phyloP scores from a whole-genome alignment of 2,329 filamentous ascomycete species.

The Colletotrichum sp. region DNA sequence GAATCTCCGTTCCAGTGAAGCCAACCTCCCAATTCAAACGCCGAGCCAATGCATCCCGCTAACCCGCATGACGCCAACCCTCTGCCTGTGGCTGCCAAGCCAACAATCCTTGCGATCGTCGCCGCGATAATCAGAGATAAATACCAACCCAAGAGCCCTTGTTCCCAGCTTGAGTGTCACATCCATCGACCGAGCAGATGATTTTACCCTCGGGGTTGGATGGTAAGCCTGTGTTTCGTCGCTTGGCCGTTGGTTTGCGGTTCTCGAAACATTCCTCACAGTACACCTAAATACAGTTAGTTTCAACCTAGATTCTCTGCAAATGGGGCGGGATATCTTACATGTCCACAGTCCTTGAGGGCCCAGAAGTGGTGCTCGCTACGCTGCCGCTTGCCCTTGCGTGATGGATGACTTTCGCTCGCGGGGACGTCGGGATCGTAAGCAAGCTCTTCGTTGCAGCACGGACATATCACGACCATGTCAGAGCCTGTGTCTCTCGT shows the following conservation, averaged over 20 bases:
- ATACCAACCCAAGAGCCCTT: slow-evolving; percentile 69
- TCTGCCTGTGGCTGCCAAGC: slow-evolving; percentile 42
- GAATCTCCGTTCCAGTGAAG: slow-evolving; percentile 2
- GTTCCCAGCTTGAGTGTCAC: slow-evolving; percentile 54
- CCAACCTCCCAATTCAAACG: slow-evolving; percentile 12
- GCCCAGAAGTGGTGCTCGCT: slow-evolving; percentile 91
- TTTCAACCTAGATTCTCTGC: slow-evolving; percentile 32
- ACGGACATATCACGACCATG: slow-evolving; percentile 80
- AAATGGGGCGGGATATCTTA: slow-evolving; percentile 46
- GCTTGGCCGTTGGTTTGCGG: slow-evolving; percentile 47
- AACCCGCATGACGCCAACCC: slow-evolving; percentile 10
- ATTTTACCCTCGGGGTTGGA: slow-evolving; percentile 33
- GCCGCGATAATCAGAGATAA: slow-evolving; percentile 47
- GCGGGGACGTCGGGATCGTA: slow-evolving; percentile 61
- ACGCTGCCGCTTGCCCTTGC: slow-evolving; percentile 52
- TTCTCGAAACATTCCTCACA: slow-evolving; percentile 67
- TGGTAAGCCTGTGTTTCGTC: slow-evolving; percentile 21
- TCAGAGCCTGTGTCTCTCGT: slow-evolving; percentile 77
- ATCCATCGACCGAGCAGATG: slow-evolving; percentile 62
- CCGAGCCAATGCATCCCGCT: slow-evolving; percentile 18
- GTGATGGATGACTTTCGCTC: slow-evolving; percentile 32
- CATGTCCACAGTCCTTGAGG: slow-evolving; percentile 89
- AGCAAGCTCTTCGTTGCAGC: slow-evolving; percentile 84
- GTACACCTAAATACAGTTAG: slow-evolving; percentile 56
- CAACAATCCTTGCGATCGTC: slow-evolving; percentile 27